Evolutionary conservation across 495 filamentous ascomycete genomes (phyloP), one percentile per base, ranked within the genome.

Genomic region (Aspergillus leporis): DNA sequence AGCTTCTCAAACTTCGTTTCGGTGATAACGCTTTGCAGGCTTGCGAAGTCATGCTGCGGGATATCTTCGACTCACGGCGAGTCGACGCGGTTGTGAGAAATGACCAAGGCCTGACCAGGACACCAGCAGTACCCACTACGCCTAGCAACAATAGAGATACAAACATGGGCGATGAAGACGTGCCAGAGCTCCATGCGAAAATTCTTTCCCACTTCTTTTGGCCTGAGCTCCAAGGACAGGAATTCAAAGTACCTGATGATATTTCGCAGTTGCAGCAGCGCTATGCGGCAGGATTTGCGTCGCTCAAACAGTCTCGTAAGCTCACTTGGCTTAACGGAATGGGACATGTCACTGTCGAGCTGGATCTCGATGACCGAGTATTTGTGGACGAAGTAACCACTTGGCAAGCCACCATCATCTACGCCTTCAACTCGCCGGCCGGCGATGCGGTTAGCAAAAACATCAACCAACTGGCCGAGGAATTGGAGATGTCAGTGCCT

Each of bases 11-110:
- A 73, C 73, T 89, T 8, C 87, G 93, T 6, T 93, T 97, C 53
- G 95, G 93, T 16, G 92, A 96, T 62, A 81, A 85, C 4, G 83
- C 87, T 9, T 77, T 97, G 45, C 94, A 98, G 68, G 87, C 87
- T 45, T 96, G 91, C 73, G 92, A 98, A 66, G 94, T 99, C 58
- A 99, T 99, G 94, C 82, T 98, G 28, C 88, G 87, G 48, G 94
- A 99, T 73, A 87, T 98, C n/a, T 81, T 87, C 49, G 92, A 97
- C 65, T 97, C 92, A 13, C 80, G 83, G 47, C 82, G 85, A 47
- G 82, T 94, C 49, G 86, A 96, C 65, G 66, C 73, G 25, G 70
- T 78, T 25, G 90, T 96, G 31, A 72, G 84, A 16, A 80, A 78
- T 32, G 81, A 81, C 30, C 68, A 76, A 75, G 73, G 63, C 48